These are phyloP conservation scores for Pyricularia sp. DNA, from an alignment of 2,329 filamentous ascomycete species.

Conservation along the genomic window DNA sequence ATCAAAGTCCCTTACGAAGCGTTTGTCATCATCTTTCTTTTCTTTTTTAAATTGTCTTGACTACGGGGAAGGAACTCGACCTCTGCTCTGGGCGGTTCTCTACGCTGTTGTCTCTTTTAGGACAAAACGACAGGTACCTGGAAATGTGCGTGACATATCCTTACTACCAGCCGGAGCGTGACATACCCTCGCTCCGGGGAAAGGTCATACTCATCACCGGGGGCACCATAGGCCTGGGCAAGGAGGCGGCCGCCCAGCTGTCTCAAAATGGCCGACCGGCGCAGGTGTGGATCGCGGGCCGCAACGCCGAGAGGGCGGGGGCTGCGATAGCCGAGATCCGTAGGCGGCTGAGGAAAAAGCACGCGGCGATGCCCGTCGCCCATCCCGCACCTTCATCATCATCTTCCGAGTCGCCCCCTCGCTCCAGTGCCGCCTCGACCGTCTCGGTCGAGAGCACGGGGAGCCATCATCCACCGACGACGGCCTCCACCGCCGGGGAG, in stretches of 20 bases:
- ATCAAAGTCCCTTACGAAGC: neutral
- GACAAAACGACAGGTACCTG: neutral
- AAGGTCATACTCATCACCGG: constrained; percentile 39
- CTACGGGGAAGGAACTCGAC: no score
- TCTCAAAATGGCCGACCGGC: constrained; percentile 24
- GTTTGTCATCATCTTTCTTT: neutral
- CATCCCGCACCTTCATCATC: neutral
- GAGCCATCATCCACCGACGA: neutral
- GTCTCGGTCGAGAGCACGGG: neutral
- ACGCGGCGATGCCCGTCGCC: no score
- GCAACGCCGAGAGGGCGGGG: constrained; percentile 24
- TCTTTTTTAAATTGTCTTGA: no score
- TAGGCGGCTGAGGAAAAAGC: neutral
- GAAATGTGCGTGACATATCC: neutral
- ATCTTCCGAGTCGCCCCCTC: neutral
- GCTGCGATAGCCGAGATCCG: constrained; percentile 26
- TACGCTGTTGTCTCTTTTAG: neutral
- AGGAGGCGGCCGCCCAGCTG: constrained; percentile 30
- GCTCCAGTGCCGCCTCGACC: no score
- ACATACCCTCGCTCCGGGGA: constrained; percentile 27
- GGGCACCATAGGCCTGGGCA: constrained; percentile 39
- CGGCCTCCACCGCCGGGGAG: neutral
- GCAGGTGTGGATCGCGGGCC: constrained; percentile 23
- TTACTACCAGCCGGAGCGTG: constrained; percentile 6
- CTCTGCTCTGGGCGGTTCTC: neutral